Evolutionary conservation across 2,329 filamentous ascomycete species (phyloP).

Genomic region (Teratosphaeria gauchensis): DNA sequence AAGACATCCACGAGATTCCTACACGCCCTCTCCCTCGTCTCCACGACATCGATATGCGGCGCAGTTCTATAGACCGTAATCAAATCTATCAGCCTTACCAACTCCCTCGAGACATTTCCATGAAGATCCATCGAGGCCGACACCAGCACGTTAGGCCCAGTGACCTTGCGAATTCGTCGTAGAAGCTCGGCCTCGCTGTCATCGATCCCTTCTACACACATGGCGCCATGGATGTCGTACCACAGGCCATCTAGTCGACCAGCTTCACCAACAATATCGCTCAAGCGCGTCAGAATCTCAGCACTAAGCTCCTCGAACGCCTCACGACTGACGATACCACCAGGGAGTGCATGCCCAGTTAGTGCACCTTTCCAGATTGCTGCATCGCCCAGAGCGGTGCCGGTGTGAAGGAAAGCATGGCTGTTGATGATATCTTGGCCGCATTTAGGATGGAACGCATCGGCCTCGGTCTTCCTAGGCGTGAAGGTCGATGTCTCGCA

Average conservation of each 20-base stretch:
- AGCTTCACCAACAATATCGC: neutral
- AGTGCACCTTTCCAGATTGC: constrained; percentile 10
- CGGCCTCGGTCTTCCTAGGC: constrained; percentile 2
- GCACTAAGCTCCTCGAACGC: constrained; percentile 10
- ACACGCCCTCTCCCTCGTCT: constrained; percentile 11
- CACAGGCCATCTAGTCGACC: constrained; percentile 9
- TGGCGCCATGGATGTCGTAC: constrained; percentile 15
- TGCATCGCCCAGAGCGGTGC: constrained; percentile 4
- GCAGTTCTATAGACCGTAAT: constrained; percentile 13
- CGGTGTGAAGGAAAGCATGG: constrained; percentile 4
- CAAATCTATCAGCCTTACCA: constrained; percentile 9
- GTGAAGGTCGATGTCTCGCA: constrained; percentile 6
- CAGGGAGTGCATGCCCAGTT: constrained; percentile 10
- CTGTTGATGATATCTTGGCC: constrained; percentile 1
- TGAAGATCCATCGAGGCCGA: constrained; percentile 15
- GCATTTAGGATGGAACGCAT: constrained; percentile 5
- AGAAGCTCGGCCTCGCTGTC: constrained; percentile 13
- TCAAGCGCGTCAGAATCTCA: constrained; percentile 7
- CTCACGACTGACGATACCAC: constrained; percentile 9
- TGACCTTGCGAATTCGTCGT: constrained; percentile 7
- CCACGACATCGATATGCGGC: constrained; percentile 11
- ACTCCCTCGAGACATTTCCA: constrained; percentile 11
- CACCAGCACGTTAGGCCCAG: constrained; percentile 9
- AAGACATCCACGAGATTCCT: constrained; percentile 7
- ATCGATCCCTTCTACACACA: constrained; percentile 11